These are phyloP conservation scores for Saccharomycopsis phalli DNA, from an alignment of 1,139 yeast species.

Conservation along the genomic window DNA sequence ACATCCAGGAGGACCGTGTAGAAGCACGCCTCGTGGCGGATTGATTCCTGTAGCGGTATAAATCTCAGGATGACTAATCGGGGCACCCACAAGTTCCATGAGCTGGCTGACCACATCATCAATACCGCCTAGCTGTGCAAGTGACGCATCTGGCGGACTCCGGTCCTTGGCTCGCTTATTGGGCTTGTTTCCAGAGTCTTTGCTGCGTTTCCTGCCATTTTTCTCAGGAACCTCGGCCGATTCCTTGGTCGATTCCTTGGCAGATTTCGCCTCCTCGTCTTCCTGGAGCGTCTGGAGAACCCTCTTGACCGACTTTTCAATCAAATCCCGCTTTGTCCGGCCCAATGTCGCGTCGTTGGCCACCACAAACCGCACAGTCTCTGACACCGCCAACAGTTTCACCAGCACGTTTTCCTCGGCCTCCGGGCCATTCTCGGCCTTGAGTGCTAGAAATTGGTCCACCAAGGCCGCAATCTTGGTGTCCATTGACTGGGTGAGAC, in stretches of 20 bases:
- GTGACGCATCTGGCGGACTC: constrained; percentile 57
- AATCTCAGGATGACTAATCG: constrained; percentile 88
- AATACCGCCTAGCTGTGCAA: constrained; percentile 83
- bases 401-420: constrained; percentile 27
- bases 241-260: constrained; percentile 23
- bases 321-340: constrained; percentile 50
- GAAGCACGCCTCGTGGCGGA: constrained; percentile 90
- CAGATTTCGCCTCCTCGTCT: constrained; percentile 37
- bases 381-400: constrained; percentile 30
- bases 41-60: constrained; percentile 83
- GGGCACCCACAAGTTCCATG: constrained; percentile 85
- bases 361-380: constrained; percentile 47
- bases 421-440: constrained; percentile 41
- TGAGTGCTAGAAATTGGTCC: constrained; percentile 43
- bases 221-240: constrained; percentile 70
- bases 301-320: constrained; percentile 51
- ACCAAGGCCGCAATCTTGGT: constrained; percentile 43
- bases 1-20: constrained; percentile 99
- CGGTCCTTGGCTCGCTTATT: constrained; percentile 45
- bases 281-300: constrained; percentile 37
- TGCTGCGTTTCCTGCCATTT: constrained; percentile 29
- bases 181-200: constrained; percentile 28
- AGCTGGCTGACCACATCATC: constrained; percentile 75
- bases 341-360: constrained; percentile 54
- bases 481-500: constrained; percentile 32